Conservation (phyloP, 2,329 filamentous ascomycete species). For the Massarina eburnea region DNA sequence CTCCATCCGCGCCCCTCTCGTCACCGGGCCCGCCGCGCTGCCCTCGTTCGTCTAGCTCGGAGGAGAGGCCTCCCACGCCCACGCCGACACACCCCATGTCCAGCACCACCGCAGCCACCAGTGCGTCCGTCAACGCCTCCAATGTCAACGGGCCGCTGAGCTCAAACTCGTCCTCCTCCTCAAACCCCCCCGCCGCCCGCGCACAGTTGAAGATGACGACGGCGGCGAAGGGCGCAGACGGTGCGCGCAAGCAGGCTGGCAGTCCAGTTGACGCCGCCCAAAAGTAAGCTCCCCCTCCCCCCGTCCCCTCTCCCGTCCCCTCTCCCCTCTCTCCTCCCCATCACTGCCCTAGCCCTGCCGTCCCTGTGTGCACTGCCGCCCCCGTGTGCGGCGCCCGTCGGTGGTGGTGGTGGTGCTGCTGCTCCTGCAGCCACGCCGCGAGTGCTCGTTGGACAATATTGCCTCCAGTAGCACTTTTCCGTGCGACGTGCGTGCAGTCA, state of each 20-base stretch:
- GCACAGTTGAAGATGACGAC: constrained; percentile 54
- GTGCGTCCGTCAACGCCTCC: constrained; percentile 32
- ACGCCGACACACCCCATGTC: constrained; percentile 29
- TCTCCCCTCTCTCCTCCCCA: background rate
- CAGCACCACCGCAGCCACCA: constrained; percentile 31
- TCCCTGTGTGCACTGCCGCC: constrained; percentile 1
- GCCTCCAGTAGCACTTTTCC: constrained; percentile 19
- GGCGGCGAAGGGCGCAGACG: constrained; percentile 54
- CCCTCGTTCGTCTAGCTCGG: constrained; percentile 10
- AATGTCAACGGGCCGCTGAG: constrained; percentile 36
- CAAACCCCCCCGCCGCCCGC: constrained; percentile 42
- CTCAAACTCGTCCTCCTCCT: constrained; percentile 38
- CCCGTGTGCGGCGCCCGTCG: constrained; percentile 1
- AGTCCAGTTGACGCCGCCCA: constrained; percentile 58
- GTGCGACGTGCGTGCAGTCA: constrained; percentile 38
- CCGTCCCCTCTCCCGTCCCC: background rate
- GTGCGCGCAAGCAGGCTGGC: constrained; percentile 56
- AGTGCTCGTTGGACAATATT: constrained; percentile 20
- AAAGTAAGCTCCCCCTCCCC: constrained; percentile 49
- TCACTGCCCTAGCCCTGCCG: background rate
- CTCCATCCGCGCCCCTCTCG: constrained; percentile 13
- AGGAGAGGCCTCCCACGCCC: constrained; percentile 19
- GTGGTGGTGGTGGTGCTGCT: too few relatives aligned
- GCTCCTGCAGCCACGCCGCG: constrained; percentile 17
- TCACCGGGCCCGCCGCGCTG: constrained; percentile 31